Conservation (phyloP, 2,329 filamentous ascomycete species). For the Sphaerostilbella broomeana region DNA sequence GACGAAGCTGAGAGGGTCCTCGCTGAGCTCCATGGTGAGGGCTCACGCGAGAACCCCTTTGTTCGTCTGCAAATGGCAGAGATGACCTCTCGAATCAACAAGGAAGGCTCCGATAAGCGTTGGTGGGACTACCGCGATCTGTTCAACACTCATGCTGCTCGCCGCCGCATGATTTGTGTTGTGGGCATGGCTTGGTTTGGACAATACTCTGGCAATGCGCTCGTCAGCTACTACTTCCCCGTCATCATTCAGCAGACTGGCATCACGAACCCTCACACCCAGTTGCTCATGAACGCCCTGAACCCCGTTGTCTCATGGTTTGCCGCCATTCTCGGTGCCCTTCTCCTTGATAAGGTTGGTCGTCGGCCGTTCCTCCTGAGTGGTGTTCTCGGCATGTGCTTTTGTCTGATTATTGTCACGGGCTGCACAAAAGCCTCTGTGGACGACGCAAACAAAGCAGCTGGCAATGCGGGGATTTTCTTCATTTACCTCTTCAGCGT, state of each 20-base stretch:
- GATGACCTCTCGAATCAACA: slow-evolving; percentile 39
- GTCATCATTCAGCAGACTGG: slow-evolving; percentile 44
- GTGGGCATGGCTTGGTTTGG: slow-evolving; percentile 27
- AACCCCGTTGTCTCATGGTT: slow-evolving; percentile 48
- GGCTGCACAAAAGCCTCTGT: slow-evolving; percentile 37
- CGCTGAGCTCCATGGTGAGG: slow-evolving; percentile 46
- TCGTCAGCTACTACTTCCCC: slow-evolving; percentile 50
- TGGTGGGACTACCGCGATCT: slow-evolving; percentile 52
- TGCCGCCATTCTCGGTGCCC: slow-evolving; percentile 46
- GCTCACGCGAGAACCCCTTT: slow-evolving; percentile 41
- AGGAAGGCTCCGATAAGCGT: slow-evolving; percentile 45
- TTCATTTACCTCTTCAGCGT: slow-evolving; percentile 52
- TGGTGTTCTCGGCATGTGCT: slow-evolving; percentile 16
- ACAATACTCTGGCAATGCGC: slow-evolving; percentile 45
- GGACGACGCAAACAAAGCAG: slow-evolving; percentile 39
- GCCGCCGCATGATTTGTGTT: slow-evolving; percentile 45
- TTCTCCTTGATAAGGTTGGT: slow-evolving; percentile 50
- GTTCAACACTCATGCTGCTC: slow-evolving; percentile 41
- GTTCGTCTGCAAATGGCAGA: slow-evolving; percentile 47
- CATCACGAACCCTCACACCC: slow-evolving; percentile 40
- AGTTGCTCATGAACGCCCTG: slow-evolving; percentile 45
- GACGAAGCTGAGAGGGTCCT: slow-evolving; percentile 33
- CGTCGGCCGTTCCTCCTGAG: slow-evolving; percentile 46
- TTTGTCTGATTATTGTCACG: slow-evolving; percentile 47
- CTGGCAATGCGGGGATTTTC: slow-evolving; percentile 52